Evolutionary conservation across 305 asterid species (phyloP).

Genomic region (Fraxinus angustifolia): DNA sequence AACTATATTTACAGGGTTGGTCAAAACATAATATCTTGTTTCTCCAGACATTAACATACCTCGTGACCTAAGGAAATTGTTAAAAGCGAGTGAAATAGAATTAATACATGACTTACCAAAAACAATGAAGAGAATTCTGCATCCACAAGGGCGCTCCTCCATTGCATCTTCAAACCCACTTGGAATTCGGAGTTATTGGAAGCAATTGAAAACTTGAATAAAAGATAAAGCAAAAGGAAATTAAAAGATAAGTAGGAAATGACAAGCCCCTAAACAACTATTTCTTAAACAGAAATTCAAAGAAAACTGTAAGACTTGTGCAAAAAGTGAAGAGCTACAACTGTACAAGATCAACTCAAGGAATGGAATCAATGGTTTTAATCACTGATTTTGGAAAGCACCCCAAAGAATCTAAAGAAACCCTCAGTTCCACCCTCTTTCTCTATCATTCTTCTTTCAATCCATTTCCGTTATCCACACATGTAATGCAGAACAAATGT

Average conservation of each 20-base stretch:
- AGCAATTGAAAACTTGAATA: background rate
- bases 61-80: background rate
- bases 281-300: background rate
- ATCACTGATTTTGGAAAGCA: background rate
- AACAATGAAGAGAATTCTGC: background rate
- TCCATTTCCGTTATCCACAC: background rate
- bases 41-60: background rate
- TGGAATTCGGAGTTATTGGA: background rate
- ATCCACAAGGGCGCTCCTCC: constrained; percentile 3
- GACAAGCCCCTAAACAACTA: background rate
- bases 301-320: background rate
- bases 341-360: background rate
- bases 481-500: background rate
- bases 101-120: background rate
- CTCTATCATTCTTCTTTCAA: background rate
- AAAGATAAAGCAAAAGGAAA: background rate
- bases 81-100: background rate
- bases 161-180: background rate
- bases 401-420: background rate
- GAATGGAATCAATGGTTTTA: background rate
- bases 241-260: background rate
- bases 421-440: background rate
- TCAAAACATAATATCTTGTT: background rate
- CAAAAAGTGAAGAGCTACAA: background rate
- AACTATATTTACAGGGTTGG: background rate